Evolutionary conservation across 2,329 filamentous ascomycete species (phyloP), one percentile per base, ranked within the genome.

Genomic region (Pseudogymnoascus sp.): DNA sequence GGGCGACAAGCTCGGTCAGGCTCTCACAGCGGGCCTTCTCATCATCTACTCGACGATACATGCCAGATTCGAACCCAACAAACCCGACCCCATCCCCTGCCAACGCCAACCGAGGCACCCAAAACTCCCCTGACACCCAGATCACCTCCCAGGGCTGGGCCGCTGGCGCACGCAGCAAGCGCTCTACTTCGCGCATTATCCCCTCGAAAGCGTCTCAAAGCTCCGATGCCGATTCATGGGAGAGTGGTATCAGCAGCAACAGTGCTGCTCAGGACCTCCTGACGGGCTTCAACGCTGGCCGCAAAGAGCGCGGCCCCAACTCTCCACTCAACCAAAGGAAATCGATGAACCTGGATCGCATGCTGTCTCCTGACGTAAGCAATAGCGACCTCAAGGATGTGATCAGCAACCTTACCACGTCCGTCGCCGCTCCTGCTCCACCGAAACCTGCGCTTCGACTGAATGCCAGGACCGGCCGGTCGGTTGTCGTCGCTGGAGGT

Each of bases 341-440:
- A 14, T 25, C 32, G 20, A 16, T 58, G 25, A 58, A 58, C 20
- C 57, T 41, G 20, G 22, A 60, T 20, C 35, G 38, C 25, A 50
- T 60, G 28, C 38, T 41, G 34, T 25, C 35, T 2, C 57, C 37
- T 7, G 28, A 37, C 16, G 57, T 58, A 6, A 50, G 28, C 35
- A n/a, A 60, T 18, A 41, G 9, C 8, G 35, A 50, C 32, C 35
- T 37, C 8, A 58, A 38, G 57, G 58, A 60, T 50, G 38, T 60
- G 14, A 62, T 61, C n/a, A 30, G 34, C 20, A 39, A 28, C 32
- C 35, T 59, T 12, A 43, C 25, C 35, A n/a, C 25, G 6, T 14
- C 34, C 32, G 14, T 43, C 35, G 38, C 43, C n/a, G 75, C 0
- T 69, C 76, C n/a, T 79, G 81, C 70, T 67, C 80, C n/a, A 78